Percentiles rank a stretch among this genome's conserved stretches.
Conservation (phyloP, 1,139 yeast genomes). For the Saccharomyces hybrid region DNA sequence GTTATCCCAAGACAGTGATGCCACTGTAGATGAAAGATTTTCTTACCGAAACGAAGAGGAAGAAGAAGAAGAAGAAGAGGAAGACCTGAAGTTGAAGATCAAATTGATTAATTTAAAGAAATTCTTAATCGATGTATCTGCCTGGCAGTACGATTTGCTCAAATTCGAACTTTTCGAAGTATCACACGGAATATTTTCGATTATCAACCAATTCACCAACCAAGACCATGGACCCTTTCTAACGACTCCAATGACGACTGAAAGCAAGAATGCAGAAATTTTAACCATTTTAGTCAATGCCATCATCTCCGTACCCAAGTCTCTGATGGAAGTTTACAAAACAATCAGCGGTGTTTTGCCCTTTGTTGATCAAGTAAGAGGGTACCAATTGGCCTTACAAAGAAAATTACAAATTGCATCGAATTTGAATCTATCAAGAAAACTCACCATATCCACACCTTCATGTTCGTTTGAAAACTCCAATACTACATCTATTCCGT, state of each 20-base stretch:
- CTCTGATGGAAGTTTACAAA: constrained; percentile 23
- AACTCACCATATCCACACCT: constrained; percentile 10
- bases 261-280: constrained; percentile 22
- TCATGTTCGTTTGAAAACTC: constrained; percentile 4
- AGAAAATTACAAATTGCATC: constrained; percentile 25
- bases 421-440: constrained; percentile 22
- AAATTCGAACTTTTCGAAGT: constrained; percentile 29
- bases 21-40: constrained; percentile 24
- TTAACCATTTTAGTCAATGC: constrained; percentile 24
- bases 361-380: constrained; percentile 23
- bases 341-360: constrained; percentile 23
- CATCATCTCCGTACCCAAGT: constrained; percentile 21
- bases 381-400: constrained; percentile 21
- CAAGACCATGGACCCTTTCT: constrained; percentile 31
- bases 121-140: constrained; percentile 28
- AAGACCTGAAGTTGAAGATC: constrained; percentile 24
- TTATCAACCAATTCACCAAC: constrained; percentile 27
- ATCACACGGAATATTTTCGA: constrained; percentile 27
- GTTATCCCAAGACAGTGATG: constrained; percentile 26
- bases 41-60: constrained; percentile 6
- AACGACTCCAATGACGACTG: constrained; percentile 25
- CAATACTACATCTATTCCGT: constrained; percentile 14
- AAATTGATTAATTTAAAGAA: constrained; percentile 29
- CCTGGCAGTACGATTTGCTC: constrained; percentile 29
- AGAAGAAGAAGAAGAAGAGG: constrained; percentile 28